Conservation (phyloP, 176 grass and related monocot genomes). For the Aegilops speltoides region DNA sequence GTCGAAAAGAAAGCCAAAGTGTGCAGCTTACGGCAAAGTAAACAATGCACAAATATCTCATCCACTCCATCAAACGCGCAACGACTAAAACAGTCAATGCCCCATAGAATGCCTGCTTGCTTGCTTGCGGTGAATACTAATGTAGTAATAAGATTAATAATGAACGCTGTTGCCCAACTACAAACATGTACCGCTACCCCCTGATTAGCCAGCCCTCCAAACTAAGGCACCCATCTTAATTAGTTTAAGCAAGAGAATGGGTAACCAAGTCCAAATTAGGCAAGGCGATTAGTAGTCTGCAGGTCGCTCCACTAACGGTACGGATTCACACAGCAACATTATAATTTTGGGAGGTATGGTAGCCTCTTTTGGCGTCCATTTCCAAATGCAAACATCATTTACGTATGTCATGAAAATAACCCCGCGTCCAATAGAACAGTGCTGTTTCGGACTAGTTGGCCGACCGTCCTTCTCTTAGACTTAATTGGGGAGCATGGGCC, state of each 20-base stretch:
- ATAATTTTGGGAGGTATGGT: neutral
- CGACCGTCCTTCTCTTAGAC: neutral
- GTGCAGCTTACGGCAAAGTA: constrained; percentile 25
- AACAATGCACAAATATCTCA: constrained; percentile 4
- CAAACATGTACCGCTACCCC: neutral
- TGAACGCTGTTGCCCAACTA: neutral
- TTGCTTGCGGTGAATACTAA: neutral
- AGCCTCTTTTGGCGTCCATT: neutral
- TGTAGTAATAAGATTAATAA: neutral
- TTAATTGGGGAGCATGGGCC: neutral
- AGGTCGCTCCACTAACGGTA: constrained; percentile 43
- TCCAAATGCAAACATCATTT: constrained; percentile 12
- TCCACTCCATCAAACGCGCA: constrained; percentile 50
- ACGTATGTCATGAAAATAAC: neutral
- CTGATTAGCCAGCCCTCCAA: constrained; percentile 4
- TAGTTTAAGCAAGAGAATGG: constrained; percentile 23
- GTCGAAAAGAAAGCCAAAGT: neutral
- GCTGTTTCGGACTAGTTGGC: neutral
- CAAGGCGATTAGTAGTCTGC: neutral
- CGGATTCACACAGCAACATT: constrained; percentile 12
- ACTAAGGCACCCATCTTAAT: neutral
- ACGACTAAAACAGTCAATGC: constrained; percentile 24
- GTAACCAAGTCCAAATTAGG: constrained; percentile 24
- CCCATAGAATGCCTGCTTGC: constrained; percentile 3
- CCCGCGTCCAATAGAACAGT: constrained; percentile 2